phyloP scores from a whole-genome alignment of 495 filamentous ascomycete genomes.

The Xylaria acuta region DNA sequence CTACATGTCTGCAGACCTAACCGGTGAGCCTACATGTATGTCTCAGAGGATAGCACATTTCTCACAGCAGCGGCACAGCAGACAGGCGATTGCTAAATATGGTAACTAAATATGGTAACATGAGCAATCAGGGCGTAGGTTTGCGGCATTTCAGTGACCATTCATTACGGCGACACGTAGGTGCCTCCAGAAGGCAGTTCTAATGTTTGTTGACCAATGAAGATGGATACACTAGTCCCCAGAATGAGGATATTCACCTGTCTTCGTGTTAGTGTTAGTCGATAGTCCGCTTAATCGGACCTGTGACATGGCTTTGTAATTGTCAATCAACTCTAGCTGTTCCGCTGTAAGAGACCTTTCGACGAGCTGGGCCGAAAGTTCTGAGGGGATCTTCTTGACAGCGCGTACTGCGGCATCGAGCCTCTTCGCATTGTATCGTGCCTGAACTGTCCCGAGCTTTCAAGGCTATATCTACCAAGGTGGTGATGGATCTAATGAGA shows the following conservation, averaged over 20 bases:
- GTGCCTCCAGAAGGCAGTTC: background rate
- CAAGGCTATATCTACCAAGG: too few relatives aligned
- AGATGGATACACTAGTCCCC: background rate
- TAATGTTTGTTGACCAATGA: background rate
- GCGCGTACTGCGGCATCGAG: too few relatives aligned
- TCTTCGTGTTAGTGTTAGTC: background rate
- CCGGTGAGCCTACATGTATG: slow-evolving; percentile 5
- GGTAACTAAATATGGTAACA: background rate
- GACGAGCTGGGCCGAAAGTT: too few relatives aligned
- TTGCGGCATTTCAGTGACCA: background rate
- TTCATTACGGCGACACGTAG: background rate
- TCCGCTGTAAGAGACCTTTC: too few relatives aligned
- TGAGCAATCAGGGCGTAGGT: background rate
- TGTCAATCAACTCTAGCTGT: too few relatives aligned
- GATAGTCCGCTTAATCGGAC: background rate
- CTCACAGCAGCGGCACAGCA: background rate
- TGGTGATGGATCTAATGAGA: too few relatives aligned
- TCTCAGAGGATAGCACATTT: background rate
- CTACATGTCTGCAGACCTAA: background rate
- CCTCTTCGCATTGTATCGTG: too few relatives aligned
- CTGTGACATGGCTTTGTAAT: background rate
- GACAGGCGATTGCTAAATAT: background rate
- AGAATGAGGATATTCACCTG: background rate
- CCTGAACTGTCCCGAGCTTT: too few relatives aligned
- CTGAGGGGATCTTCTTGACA: too few relatives aligned